Percentiles rank a stretch among this genome's conserved stretches.
phyloP scores from a whole-genome alignment of 371 early-diverging fungal species.

The Lichtheimia hyalospora region DNA sequence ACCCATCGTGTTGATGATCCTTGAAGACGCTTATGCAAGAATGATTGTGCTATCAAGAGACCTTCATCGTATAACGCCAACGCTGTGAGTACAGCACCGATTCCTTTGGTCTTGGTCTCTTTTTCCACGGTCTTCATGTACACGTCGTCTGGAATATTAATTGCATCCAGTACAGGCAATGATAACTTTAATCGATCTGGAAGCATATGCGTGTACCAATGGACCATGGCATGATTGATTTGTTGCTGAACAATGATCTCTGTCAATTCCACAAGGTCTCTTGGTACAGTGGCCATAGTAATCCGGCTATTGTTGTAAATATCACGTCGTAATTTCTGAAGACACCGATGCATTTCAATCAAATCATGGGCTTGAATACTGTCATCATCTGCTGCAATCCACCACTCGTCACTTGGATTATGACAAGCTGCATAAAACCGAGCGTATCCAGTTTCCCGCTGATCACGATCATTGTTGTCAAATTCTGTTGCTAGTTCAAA shows the following conservation, averaged over 20 bases:
- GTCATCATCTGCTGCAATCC: constrained; percentile 9
- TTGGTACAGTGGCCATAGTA: not conserved
- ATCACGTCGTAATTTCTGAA: constrained; percentile 8
- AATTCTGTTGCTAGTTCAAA: constrained; percentile 6
- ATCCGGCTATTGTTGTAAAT: constrained; percentile 6
- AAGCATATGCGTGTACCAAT: constrained; percentile 10
- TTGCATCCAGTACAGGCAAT: constrained; percentile 6
- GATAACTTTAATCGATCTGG: constrained; percentile 7
- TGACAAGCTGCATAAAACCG: constrained; percentile 4
- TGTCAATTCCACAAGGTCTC: constrained; percentile 1
- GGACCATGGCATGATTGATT: constrained; percentile 5
- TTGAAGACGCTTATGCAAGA: constrained; percentile 1
- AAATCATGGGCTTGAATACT: not conserved
- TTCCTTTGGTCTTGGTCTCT: not conserved
- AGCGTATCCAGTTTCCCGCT: constrained; percentile 11
- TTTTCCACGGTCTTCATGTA: not conserved
- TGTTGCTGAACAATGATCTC: constrained; percentile 8
- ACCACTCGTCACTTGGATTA: not conserved
- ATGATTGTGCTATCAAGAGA: constrained; percentile 3
- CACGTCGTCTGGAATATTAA: not conserved
- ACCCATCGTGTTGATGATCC: constrained; percentile 1
- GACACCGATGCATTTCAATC: constrained; percentile 8
- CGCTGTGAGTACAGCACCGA: constrained; percentile 3
- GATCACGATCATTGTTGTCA: not conserved
- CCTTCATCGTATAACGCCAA: constrained; percentile 11